phyloP scores from a whole-genome alignment of 2,329 filamentous ascomycete species.

The Clonostachys rhizophaga region DNA sequence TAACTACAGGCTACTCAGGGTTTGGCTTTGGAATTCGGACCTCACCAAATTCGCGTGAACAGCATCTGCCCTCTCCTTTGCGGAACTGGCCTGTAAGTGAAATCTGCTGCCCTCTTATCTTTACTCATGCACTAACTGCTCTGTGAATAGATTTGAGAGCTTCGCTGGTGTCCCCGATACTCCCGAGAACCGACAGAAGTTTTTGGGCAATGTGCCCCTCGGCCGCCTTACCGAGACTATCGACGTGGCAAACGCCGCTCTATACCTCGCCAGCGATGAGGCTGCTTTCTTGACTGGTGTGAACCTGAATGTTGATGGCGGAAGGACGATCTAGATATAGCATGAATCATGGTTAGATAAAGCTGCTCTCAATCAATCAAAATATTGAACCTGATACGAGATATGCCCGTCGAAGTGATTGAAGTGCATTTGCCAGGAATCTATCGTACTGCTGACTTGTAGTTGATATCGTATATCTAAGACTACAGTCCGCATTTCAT shows the following conservation, averaged over 20 bases:
- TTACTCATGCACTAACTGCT: too few species aligned
- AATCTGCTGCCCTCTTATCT: too few species aligned
- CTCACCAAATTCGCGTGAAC: slow-evolving; percentile 76
- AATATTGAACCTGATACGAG: too few species aligned
- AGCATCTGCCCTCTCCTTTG: slow-evolving; percentile 56
- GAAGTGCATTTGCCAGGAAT: too few species aligned
- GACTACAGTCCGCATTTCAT: too few species aligned
- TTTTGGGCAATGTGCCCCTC: slow-evolving; percentile 4
- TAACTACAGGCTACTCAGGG: slow-evolving; percentile 5
- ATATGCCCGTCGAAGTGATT: too few species aligned
- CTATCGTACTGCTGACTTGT: too few species aligned
- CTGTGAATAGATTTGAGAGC: background rate
- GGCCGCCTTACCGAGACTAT: slow-evolving; percentile 1
- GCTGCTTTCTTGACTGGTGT: slow-evolving; percentile 5
- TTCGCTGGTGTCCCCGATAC: slow-evolving; percentile 4
- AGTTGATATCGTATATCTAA: too few species aligned
- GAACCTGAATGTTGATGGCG: slow-evolving; percentile 7
- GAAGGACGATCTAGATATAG: slow-evolving; percentile 1
- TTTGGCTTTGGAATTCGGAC: slow-evolving; percentile 69
- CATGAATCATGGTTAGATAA: too few species aligned
- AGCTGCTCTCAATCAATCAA: too few species aligned
- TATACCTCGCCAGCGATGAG: slow-evolving; percentile 3
- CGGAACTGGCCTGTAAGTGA: slow-evolving; percentile 3
- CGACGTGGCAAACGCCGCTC: slow-evolving; percentile 4
- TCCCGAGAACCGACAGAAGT: slow-evolving; percentile 2